Evolutionary conservation across 2,329 filamentous ascomycete species (phyloP), one percentile per base, ranked within the genome.

Genomic region (Paramyrothecium sp.): DNA sequence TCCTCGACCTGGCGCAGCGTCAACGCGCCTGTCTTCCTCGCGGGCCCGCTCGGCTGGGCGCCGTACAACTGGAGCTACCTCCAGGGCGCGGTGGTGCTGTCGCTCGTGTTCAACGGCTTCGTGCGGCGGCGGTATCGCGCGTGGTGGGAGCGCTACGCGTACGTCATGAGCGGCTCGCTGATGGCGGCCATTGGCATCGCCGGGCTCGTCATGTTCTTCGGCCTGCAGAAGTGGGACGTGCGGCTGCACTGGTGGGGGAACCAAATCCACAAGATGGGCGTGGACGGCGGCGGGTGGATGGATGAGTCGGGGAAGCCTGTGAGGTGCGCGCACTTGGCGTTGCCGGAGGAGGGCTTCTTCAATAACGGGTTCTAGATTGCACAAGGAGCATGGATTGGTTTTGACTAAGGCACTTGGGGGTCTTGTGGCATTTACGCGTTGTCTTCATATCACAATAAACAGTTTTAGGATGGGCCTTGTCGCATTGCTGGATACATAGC

Each of bases 101-200:
- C 61, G 1, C 22, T 69, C 13, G n/a, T 69, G 23, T 70, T 70
- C 56, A 69, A 70, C 54, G 60, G 48, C 16, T 61, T 58, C 20
- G 56, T 70, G 58, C 67, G 68, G 54, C 48, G 53, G n/a, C 56
- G 63, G 23, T 64, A 64, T 53, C 26, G 47, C 3, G 57, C 49
- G 12, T 70, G 66, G 67, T 70, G 68, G 66, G 60, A 68, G 46
- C 63, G 61, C 53, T 69, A 70, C 48, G 65, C 66, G 21, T 70
- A 70, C 51, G 63, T 67, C 16, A 52, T 70, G 49, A 63, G 66
- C 17, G 64, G 63, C 26, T 67, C 66, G 3, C 61, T 69, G 10
- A 62, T 54, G 20, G 60, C 67, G 4, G 67, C 65, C 17, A 67
- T 69, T 54, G 67, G 67, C 1, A 56, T 69, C 3, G 63, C 66